A percentile compares a stretch with the other conserved stretches of the same genome.
These are phyloP conservation scores for Flaveria sonorensis DNA, from an alignment of 129 eudicot species.

Conservation along the genomic window DNA sequence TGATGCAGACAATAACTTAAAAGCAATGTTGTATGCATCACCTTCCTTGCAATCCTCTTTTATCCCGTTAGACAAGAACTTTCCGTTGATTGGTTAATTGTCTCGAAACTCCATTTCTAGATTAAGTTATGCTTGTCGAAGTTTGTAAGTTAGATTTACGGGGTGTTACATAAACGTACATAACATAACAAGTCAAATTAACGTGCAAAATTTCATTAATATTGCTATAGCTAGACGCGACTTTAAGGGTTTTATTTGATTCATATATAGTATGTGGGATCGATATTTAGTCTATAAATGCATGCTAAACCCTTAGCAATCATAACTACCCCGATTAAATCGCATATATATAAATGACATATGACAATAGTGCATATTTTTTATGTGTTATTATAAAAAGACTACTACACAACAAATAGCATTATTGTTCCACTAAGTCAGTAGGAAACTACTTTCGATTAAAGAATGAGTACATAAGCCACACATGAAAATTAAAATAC, in stretches of 20 bases:
- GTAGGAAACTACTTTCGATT: slow-evolving; percentile 17
- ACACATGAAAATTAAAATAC: slow-evolving; percentile 16
- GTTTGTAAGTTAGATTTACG: too few species aligned
- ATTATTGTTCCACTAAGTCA: slow-evolving; percentile 15
- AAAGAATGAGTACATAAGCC: neutral
- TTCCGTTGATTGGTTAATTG: too few species aligned
- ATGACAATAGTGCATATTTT: neutral
- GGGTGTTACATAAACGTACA: neutral
- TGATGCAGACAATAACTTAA: too few species aligned
- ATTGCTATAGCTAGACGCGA: neutral
- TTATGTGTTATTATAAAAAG: neutral
- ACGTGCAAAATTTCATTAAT: neutral
- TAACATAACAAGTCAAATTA: neutral
- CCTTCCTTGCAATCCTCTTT: too few species aligned
- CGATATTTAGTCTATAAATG: slow-evolving; percentile 4
- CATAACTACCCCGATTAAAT: neutral
- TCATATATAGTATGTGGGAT: neutral
- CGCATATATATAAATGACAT: neutral
- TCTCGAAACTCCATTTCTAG: too few species aligned
- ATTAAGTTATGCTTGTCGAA: too few species aligned
- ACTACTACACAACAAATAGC: neutral
- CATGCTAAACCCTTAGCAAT: neutral
- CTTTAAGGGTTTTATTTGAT: neutral
- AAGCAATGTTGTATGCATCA: too few species aligned
- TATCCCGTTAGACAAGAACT: too few species aligned